Conservation (phyloP, 83 land plant species). For the Diphasiastrum complanatum region DNA sequence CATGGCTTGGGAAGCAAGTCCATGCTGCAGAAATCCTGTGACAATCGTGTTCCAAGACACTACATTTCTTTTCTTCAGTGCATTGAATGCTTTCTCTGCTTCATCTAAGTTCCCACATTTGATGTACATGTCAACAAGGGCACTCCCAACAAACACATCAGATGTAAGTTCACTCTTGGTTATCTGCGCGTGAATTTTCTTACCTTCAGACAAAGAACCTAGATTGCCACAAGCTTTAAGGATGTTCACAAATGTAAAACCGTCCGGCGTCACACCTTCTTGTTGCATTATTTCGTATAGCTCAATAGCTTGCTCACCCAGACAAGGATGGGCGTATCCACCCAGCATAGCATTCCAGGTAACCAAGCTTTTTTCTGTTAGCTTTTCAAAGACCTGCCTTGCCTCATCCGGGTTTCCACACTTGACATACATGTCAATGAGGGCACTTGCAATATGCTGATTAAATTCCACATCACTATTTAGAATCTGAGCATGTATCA, state of each 20-base stretch:
- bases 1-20: neutral
- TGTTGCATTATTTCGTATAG: slow-evolving; percentile 1
- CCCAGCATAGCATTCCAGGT: slow-evolving; percentile 7
- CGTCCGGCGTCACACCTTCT: slow-evolving; percentile 5
- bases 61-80: too few species aligned
- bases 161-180: neutral
- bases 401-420: slow-evolving; percentile 5
- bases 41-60: too few species aligned
- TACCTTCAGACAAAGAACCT: neutral
- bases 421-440: slow-evolving; percentile 14
- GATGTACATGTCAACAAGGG: too few species aligned
- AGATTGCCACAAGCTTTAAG: neutral
- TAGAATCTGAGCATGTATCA: slow-evolving; percentile 7
- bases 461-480: neutral
- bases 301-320: neutral
- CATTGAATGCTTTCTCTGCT: neutral
- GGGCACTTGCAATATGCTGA: neutral
- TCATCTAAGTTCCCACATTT: too few species aligned
- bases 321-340: slow-evolving; percentile 3
- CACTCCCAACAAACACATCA: neutral
- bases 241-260: neutral
- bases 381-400: neutral
- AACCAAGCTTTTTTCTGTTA: neutral
- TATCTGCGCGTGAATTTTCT: neutral
- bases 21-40: neutral